Evolutionary conservation across 2,329 filamentous ascomycete species (phyloP).

Genomic region (Hypoxylon sp.): DNA sequence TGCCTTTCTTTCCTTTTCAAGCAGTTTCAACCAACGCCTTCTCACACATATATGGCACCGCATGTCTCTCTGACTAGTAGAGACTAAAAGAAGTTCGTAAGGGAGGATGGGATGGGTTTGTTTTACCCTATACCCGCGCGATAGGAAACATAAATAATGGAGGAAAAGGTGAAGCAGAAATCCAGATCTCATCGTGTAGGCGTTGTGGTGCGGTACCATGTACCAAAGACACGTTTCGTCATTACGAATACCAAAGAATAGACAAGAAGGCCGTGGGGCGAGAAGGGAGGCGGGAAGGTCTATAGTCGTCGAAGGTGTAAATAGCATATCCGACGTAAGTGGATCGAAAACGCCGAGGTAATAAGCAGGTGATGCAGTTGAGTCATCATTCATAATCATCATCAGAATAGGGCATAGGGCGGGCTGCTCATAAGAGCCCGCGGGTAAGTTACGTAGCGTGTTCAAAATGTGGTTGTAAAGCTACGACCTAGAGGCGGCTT

Average conservation of each 20-base stretch:
- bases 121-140: slow-evolving; percentile 23
- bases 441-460: slow-evolving; percentile 22
- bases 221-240: slow-evolving; percentile 49
- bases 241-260: slow-evolving; percentile 51
- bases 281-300: slow-evolving; percentile 44
- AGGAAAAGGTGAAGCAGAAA: slow-evolving; percentile 37
- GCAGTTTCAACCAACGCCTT: slow-evolving; percentile 36
- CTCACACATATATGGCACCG: slow-evolving; percentile 30
- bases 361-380: slow-evolving; percentile 30
- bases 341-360: slow-evolving; percentile 16
- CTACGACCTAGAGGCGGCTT: slow-evolving; percentile 59
- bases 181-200: slow-evolving; percentile 41
- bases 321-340: slow-evolving; percentile 20
- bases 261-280: slow-evolving; percentile 55
- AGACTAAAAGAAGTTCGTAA: slow-evolving; percentile 10
- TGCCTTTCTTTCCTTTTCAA: slow-evolving; percentile 19
- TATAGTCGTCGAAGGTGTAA: slow-evolving; percentile 40
- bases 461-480: slow-evolving; percentile 58
- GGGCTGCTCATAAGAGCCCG: slow-evolving; percentile 8
- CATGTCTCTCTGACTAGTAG: slow-evolving; percentile 3
- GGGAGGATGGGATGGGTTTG: background rate
- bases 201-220: slow-evolving; percentile 44
- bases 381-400: slow-evolving; percentile 45
- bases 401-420: slow-evolving; percentile 24
- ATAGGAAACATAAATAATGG: slow-evolving; percentile 22